Evolutionary conservation across 1,139 yeast genomes (phyloP), one percentile per base, ranked within the genome.

Genomic region (Pichia cactophila): DNA sequence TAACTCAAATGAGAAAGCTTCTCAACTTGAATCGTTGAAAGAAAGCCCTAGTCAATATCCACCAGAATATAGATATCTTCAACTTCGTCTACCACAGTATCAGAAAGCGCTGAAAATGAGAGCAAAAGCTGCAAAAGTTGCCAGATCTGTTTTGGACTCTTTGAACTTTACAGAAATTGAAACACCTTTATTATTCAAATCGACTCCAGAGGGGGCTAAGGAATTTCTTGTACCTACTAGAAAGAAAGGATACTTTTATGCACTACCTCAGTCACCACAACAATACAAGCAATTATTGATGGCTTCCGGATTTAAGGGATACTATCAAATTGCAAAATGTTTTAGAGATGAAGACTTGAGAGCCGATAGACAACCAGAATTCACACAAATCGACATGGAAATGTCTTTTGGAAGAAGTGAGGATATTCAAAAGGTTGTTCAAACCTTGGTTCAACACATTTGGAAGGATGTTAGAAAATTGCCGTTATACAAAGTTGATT

Each of bases 191-290:
- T 68, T 92, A 33, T 92, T 92, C 72, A 90, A 92, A 63, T 86
- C 96, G 1, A 92, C 98, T 0, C 98, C 98, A 0, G 99, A 92
- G 67, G 99, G 99, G 11, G 98, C 99, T 1, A 73, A 95, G 41
- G 99, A 92, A 66, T 92, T 92, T 62, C 68, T 94, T 48, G 97
- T 92, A 0, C 98, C 98, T 0, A 88, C 97, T 0, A 74, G 97
- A 55, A 68, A 74, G 17, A 72, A 75, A 12, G 69, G 74, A 4
- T 58, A 55, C 42, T 86, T 87, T 65, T 92, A 90, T 64, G 97
- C 98, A 0, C 71, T 92, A 41, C 97, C 97, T 0, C 99, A 92
- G 66, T 86, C 96, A 26, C 99, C 99, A 0, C 99, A 92, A 62
- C 98, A 92, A 63, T 92, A 90, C 62, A 92, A 94, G 63, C 98